phyloP scores from a whole-genome alignment of 164 flowering plant genomes.

The Vitis vinifera region DNA sequence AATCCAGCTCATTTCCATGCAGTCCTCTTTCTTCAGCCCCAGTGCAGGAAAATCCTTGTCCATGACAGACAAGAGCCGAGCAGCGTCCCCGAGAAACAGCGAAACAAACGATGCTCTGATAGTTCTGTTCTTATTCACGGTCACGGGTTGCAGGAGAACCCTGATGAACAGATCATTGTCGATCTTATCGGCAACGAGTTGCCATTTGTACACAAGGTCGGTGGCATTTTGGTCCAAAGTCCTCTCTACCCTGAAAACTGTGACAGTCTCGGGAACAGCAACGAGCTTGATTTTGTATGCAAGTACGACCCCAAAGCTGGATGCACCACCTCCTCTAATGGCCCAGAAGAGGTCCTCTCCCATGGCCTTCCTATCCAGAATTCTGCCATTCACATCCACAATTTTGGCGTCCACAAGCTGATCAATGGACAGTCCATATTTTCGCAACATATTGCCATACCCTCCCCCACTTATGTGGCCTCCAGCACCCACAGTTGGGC shows the following conservation, averaged over 20 bases:
- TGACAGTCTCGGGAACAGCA: slow-evolving; percentile 2
- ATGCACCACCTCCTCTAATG: slow-evolving; percentile 12
- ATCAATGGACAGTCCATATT: slow-evolving; percentile 9
- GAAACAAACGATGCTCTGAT: slow-evolving; percentile 25
- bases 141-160: slow-evolving; percentile 26
- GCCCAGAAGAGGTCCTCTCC: slow-evolving; percentile 17
- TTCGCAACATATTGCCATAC: slow-evolving; percentile 6
- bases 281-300: slow-evolving; percentile 3
- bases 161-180: slow-evolving; percentile 24
- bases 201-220: slow-evolving; percentile 17
- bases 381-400: not conserved
- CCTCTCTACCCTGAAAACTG: not conserved
- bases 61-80: slow-evolving; percentile 20
- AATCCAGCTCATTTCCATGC: slow-evolving; percentile 38
- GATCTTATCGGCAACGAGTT: slow-evolving; percentile 16
- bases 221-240: slow-evolving; percentile 3
- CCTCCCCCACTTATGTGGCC: slow-evolving; percentile 15
- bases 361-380: slow-evolving; percentile 4
- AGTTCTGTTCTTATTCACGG: slow-evolving; percentile 5
- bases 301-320: slow-evolving; percentile 11
- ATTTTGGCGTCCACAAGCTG: slow-evolving; percentile 8
- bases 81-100: slow-evolving; percentile 28
- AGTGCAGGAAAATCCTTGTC: slow-evolving; percentile 32
- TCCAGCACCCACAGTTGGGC: slow-evolving; percentile 5
- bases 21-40: slow-evolving; percentile 27